Evolutionary conservation across 768 basidiomycete genomes (phyloP), one percentile per base, ranked within the genome.

Genomic region (Infundibulicybe gibba): DNA sequence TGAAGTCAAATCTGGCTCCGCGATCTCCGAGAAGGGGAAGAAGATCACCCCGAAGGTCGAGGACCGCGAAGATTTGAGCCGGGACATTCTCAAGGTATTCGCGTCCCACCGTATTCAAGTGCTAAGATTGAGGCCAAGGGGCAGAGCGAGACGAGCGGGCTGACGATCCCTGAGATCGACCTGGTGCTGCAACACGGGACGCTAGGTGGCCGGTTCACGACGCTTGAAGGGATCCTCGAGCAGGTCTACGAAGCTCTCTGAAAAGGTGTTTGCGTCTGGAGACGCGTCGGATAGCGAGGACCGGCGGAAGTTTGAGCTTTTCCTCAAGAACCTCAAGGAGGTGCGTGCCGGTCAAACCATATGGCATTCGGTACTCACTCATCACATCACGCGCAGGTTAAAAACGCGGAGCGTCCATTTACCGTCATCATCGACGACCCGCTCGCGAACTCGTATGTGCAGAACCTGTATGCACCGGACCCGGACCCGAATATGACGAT

Each of bases 1-100:
- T 58, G 97, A 99, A 68, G 88, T 99, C 59, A 99, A 99, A 64
- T 90, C 92, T 5, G 92, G n/a, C n/a, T n/a, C n/a, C n/a, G n/a
- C n/a, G n/a, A n/a, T n/a, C n/a, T n/a, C n/a, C n/a, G n/a, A n/a
- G 95, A 16, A 87, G 58, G 97, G 95, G 14, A 94, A 90, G 64
- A 79, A 75, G 48, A 92, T 97, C 53, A 90, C 77, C 0, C 74
- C 98, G 46, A 91, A 86, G 62, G 93, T 97, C 4, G 86, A 94
- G 55, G 94, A 98, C 61, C 69, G 79, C 14, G 95, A 99, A 43
- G 97, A 98, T 68, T 74, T 98, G 8, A 83, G 85, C 54, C 77
- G 97, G 45, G 97, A 99, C 65, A 81, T 99, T 53, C 76, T 98
- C 20, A 98, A 99, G 80, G 94, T 91, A 32, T 44, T 20, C 35